phyloP scores from a whole-genome alignment of 2,329 filamentous ascomycete species.

The Colletotrichum gigasporum region DNA sequence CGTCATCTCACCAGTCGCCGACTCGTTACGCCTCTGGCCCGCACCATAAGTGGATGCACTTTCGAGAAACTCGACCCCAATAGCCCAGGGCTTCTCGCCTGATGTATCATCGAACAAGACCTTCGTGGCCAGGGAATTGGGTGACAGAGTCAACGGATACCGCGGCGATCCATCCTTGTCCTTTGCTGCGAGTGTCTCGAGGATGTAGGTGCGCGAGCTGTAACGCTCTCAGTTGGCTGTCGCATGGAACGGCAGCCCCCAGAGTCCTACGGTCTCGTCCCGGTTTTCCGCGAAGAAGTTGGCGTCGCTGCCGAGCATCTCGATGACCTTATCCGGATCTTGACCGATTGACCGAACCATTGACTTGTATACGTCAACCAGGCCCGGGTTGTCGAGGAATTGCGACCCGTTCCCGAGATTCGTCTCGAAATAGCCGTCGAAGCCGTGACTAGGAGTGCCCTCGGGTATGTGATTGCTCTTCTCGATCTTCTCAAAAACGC shows the following conservation, averaged over 20 bases:
- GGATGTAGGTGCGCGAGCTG: conserved; percentile 30
- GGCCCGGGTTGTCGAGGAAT: neutral
- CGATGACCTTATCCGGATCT: conserved; percentile 31
- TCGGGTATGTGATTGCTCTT: too few species aligned
- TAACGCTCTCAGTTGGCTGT: neutral
- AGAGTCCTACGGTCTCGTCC: conserved; percentile 35
- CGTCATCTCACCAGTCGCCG: conserved; percentile 30
- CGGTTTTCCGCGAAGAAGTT: conserved; percentile 36
- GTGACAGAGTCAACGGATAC: conserved; percentile 52
- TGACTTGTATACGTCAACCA: conserved; percentile 6
- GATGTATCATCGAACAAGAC: conserved; percentile 45
- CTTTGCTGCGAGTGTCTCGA: conserved; percentile 46
- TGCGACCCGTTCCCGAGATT: conserved; percentile 42
- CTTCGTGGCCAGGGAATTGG: conserved; percentile 46
- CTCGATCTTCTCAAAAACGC: conserved; percentile 37
- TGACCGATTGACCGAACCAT: conserved; percentile 33
- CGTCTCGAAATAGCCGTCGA: conserved; percentile 26
- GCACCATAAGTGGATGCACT: conserved; percentile 52
- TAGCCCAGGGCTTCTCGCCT: conserved; percentile 36
- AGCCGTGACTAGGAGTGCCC: too few species aligned
- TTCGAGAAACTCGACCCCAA: conserved; percentile 52
- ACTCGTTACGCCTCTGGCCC: conserved; percentile 45
- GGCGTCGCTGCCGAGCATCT: conserved; percentile 42
- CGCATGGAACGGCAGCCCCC: neutral
- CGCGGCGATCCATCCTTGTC: conserved; percentile 53